These are phyloP conservation scores for Aspergillus homomorphus DNA, from an alignment of 495 filamentous ascomycete species.

Conservation along the genomic window DNA sequence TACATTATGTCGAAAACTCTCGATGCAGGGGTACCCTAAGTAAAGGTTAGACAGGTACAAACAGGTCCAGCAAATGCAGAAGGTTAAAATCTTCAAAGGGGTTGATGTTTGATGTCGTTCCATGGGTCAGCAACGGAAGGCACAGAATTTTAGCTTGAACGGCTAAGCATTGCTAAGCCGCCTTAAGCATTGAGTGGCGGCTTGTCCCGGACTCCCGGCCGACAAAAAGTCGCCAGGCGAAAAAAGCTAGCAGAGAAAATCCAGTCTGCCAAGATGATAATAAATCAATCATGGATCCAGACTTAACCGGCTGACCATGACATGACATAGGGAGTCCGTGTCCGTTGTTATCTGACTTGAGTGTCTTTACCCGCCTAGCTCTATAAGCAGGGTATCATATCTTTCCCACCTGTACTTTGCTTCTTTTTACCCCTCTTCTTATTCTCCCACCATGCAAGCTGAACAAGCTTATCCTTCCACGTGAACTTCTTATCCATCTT, in stretches of 20 bases:
- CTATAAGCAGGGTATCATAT: not conserved
- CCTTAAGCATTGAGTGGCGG: not conserved
- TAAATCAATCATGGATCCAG: not conserved
- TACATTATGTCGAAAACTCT: not conserved
- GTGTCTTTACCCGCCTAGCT: not conserved
- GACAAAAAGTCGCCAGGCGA: not conserved
- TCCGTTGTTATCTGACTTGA: not conserved
- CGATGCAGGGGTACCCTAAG: not conserved
- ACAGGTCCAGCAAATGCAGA: not conserved
- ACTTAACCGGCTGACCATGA: not conserved
- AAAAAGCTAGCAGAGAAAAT: not conserved
- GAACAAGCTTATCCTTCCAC: not conserved
- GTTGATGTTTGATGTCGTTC: not conserved
- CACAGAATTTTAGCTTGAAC: not conserved
- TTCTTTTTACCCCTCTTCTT: not conserved
- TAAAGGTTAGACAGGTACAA: not conserved
- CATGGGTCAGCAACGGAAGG: not conserved
- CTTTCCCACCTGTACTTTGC: not conserved
- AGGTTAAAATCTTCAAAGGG: not conserved
- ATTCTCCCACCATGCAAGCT: not conserved
- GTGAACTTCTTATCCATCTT: not conserved
- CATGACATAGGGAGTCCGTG: not conserved
- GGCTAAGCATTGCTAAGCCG: not conserved
- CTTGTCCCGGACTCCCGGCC: not conserved
- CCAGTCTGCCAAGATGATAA: not conserved